Evolutionary conservation across 495 filamentous ascomycete species (phyloP).

Genomic region (Neurospora sp.): DNA sequence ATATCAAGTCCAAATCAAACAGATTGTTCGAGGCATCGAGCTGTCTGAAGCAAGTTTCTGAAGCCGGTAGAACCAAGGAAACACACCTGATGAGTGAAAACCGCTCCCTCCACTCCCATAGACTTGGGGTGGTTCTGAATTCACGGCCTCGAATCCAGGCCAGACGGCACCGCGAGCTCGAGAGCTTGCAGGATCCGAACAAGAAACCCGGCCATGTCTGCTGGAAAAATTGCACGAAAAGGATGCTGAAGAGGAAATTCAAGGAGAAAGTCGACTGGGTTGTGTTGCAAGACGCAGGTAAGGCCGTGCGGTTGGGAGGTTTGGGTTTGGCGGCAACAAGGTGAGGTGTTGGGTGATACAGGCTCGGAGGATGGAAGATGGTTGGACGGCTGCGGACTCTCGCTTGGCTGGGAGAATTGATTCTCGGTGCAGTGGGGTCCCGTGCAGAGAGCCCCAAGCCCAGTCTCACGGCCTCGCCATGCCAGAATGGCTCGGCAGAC

Average conservation of each 20-base stretch:
- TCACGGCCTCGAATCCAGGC: background rate
- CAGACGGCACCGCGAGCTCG: background rate
- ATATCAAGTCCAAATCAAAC: background rate
- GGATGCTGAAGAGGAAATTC: background rate
- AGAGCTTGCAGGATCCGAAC: background rate
- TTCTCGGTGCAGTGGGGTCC: slow-evolving; percentile 22
- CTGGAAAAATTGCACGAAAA: background rate
- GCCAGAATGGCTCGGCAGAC: slow-evolving; percentile 1
- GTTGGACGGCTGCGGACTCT: background rate
- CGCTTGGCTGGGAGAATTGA: slow-evolving; percentile 9
- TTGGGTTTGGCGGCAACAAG: background rate
- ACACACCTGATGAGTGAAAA: background rate
- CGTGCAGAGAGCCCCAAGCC: slow-evolving; percentile 4
- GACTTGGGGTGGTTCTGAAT: background rate
- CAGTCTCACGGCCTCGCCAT: slow-evolving; percentile 5
- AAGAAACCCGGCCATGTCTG: background rate
- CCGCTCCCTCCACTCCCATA: background rate
- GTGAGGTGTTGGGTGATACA: background rate
- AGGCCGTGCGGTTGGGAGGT: background rate
- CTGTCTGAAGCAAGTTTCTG: background rate
- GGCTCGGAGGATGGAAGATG: background rate
- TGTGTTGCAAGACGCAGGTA: background rate
- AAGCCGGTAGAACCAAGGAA: background rate
- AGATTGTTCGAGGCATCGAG: background rate
- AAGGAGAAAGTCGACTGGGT: background rate